Conservation (phyloP, 179 eudicot species). For the Actinidia arguta region DNA sequence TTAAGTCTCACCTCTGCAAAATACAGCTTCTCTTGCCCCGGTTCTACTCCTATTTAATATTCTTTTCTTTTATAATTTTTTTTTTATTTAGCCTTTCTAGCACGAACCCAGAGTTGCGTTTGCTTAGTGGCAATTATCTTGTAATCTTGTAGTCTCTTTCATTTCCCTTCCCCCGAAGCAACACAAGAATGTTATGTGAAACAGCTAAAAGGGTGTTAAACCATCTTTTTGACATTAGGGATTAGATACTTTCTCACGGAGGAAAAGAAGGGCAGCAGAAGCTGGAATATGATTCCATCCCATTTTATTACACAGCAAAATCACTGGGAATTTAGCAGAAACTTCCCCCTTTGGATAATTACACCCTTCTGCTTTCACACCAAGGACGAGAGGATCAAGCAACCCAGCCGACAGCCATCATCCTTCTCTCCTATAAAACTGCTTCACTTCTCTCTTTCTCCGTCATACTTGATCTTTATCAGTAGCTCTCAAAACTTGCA, state of each 20-base stretch:
- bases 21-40: background rate
- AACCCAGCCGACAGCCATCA: slow-evolving; percentile 2
- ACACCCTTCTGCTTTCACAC: slow-evolving; percentile 14
- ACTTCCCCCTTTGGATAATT: background rate
- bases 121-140: background rate
- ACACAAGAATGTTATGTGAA: slow-evolving; percentile 4
- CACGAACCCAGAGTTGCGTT: background rate
- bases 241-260: background rate
- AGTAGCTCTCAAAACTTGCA: background rate
- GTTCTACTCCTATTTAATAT: background rate
- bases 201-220: slow-evolving; percentile 5
- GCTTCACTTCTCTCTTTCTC: background rate
- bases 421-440: slow-evolving; percentile 2
- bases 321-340: slow-evolving; percentile 5
- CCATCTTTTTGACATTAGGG: slow-evolving; percentile 7
- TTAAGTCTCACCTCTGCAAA: background rate
- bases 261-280: background rate
- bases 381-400: background rate
- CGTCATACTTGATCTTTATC: background rate
- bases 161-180: background rate
- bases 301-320: background rate
- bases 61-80: too few relatives aligned
- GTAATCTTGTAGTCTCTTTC: background rate
- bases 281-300: slow-evolving; percentile 23
- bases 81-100: background rate